Conservation (phyloP, 768 basidiomycete species). For the Boletus coccyginus region DNA sequence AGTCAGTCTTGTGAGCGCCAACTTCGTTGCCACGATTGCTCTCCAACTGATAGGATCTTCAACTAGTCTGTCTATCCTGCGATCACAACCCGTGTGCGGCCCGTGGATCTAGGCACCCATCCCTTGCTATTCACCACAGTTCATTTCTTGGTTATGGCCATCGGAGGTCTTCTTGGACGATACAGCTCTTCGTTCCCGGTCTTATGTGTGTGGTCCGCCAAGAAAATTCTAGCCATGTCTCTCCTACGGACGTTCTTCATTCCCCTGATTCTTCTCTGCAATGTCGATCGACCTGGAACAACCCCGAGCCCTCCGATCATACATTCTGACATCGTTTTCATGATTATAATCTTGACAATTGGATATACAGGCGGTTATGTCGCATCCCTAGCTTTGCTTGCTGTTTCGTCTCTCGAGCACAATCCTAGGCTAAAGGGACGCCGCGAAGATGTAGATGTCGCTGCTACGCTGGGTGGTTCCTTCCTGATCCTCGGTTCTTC, state of each 20-base stretch:
- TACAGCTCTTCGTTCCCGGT: constrained; percentile 71
- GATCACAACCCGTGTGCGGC: not conserved
- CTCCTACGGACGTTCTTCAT: constrained; percentile 1
- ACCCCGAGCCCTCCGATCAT: constrained; percentile 41
- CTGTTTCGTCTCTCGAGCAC: constrained; percentile 74
- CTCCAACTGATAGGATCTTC: constrained; percentile 2
- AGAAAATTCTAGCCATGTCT: constrained; percentile 3
- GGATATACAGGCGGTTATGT: constrained; percentile 79
- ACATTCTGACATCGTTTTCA: constrained; percentile 72
- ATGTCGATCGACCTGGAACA: constrained; percentile 53
- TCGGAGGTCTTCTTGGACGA: constrained; percentile 69
- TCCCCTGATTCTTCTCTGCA: constrained; percentile 31
- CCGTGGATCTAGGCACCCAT: not conserved
- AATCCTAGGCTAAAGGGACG: constrained; percentile 35
- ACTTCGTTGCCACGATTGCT: not conserved
- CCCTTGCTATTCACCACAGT: constrained; percentile 34
- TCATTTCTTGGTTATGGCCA: constrained; percentile 73
- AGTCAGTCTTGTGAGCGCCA: not conserved
- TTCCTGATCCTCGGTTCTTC: constrained; percentile 73
- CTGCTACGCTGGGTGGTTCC: constrained; percentile 78
- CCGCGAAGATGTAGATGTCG: constrained; percentile 77
- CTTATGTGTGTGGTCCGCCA: constrained; percentile 48
- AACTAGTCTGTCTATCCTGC: not conserved
- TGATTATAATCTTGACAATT: constrained; percentile 66
- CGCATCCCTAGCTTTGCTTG: constrained; percentile 75